Percentiles rank a stretch among this genome's conserved stretches.
Conservation (phyloP, 1,284 basidiomycete genomes). For the Pseudozyma pruni region DNA sequence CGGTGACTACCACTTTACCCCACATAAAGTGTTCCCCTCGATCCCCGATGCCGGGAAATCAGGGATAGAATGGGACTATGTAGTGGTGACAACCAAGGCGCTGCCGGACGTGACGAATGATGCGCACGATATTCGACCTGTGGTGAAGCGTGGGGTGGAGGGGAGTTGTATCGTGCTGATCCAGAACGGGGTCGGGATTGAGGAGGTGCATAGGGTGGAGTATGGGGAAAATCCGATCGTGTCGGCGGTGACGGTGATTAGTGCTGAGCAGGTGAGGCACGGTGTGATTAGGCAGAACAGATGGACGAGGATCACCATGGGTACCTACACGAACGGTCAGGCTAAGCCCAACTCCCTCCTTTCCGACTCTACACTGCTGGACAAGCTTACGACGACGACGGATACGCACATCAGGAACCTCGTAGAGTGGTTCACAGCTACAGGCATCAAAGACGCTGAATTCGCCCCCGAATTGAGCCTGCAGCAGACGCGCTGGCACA, state of each 20-base stretch:
- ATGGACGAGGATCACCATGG: constrained; percentile 70
- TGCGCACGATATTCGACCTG: constrained; percentile 63
- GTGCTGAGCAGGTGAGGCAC: constrained; percentile 68
- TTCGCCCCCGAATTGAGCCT: constrained; percentile 67
- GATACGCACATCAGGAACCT: constrained; percentile 49
- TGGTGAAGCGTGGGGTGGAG: constrained; percentile 50
- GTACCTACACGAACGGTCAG: constrained; percentile 66
- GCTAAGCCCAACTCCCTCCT: constrained; percentile 39
- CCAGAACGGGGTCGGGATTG: constrained; percentile 71
- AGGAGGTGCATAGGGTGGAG: constrained; percentile 67
- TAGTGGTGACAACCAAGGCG: constrained; percentile 70
- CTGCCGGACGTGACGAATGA: constrained; percentile 69
- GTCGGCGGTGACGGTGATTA: constrained; percentile 69
- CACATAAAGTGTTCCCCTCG: constrained; percentile 66
- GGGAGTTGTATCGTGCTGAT: constrained; percentile 68
- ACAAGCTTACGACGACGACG: constrained; percentile 13
- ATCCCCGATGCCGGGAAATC: constrained; percentile 48
- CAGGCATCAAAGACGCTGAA: constrained; percentile 69
- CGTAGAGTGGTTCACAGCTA: constrained; percentile 61
- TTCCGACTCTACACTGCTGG: constrained; percentile 18
- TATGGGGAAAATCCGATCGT: constrained; percentile 68
- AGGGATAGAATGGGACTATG: constrained; percentile 67
- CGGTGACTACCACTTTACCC: constrained; percentile 69
- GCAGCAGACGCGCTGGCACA: constrained; percentile 71
- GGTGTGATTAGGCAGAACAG: constrained; percentile 69